A percentile compares a stretch with the other conserved stretches of the same genome.
phyloP scores from a whole-genome alignment of 345 rosid genomes.

The Aethionema arabicum region DNA sequence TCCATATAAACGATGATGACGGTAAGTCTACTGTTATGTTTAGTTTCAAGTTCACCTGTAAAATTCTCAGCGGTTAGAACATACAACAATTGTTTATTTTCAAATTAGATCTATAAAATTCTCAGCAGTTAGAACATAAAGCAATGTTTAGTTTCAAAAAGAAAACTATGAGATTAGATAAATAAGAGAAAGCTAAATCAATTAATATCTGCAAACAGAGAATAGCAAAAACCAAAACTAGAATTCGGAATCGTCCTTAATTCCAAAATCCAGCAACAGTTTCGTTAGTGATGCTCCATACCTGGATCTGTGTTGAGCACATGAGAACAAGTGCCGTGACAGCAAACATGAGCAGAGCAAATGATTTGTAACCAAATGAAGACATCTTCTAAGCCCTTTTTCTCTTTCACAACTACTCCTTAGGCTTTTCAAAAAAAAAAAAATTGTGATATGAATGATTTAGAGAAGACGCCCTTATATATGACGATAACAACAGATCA shows the following conservation, averaged over 20 bases:
- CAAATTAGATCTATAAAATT: too few species aligned
- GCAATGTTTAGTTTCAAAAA: too few species aligned
- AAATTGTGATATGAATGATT: too few species aligned
- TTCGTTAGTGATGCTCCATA: not conserved
- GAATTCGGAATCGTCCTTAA: not conserved
- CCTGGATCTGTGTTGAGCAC: conserved; percentile 91
- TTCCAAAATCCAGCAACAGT: not conserved
- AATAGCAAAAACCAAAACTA: conserved; percentile 7
- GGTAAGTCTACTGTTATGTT: conserved; percentile 85
- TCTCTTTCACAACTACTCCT: not conserved
- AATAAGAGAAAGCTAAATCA: too few species aligned
- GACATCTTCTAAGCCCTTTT: conserved; percentile 50
- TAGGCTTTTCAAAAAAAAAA: not conserved
- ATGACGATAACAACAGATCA: too few species aligned
- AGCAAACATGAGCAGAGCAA: conserved; percentile 79
- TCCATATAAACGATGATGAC: conserved; percentile 92
- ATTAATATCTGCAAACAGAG: too few species aligned
- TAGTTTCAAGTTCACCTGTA: too few species aligned
- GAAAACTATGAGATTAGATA: too few species aligned
- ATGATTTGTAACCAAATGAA: conserved; percentile 83
- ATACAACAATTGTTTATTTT: too few species aligned
- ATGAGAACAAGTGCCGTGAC: conserved; percentile 77
- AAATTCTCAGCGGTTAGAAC: too few species aligned
- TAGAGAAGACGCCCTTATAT: too few species aligned
- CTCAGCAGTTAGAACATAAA: too few species aligned